Evolutionary conservation across 83 land plant genomes (phyloP), one percentile per base, ranked within the genome.

Genomic region (Isoetes engelmannii): DNA sequence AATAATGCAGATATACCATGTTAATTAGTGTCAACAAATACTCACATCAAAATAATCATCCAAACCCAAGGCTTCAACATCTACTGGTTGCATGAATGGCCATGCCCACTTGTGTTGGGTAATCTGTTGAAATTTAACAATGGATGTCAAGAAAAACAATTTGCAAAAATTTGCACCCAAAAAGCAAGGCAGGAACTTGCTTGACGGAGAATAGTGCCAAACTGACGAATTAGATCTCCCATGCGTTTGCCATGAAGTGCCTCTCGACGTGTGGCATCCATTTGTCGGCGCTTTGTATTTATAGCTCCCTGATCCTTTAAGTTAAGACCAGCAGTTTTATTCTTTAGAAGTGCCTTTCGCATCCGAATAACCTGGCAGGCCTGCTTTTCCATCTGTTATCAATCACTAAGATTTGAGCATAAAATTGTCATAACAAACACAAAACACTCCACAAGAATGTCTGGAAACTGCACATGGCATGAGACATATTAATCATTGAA

Each of bases 1-100:
- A 28, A 28, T 28, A 28, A 28, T 28, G 2, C 37, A 28, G 37
- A 28, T 28, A n/a, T 44, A 12, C 44, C 46, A 71, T 21, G 19
- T 4, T 8, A 21, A 4, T 15, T 17, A 21, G 21, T 68, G 47
- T 19, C 13, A 71, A 44, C 68, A 47, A 65, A 47, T 60, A 57
- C 74, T 61, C 69, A 89, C 97, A 73, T 89, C 82, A 71, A 80
- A 78, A 57, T 92, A 92, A 72, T 92, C 95, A 72, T 85, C 77
- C 57, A 92, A 66, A 53, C 85, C 83, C 72, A 92, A 88, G 53
- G 86, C 87, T 60, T 85, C 74, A 48, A 87, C 95, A 81, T 92
- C 97, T 42, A 92, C 97, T 56, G 97, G 97, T 18, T 79, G 69
- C 86, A 85, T 75, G 59, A 92, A 92, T 12, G 95, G 95, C 86